Base-by-base conservation (phyloP, 257 asterid genomes). In the Ligustrum vulgare region DNA sequence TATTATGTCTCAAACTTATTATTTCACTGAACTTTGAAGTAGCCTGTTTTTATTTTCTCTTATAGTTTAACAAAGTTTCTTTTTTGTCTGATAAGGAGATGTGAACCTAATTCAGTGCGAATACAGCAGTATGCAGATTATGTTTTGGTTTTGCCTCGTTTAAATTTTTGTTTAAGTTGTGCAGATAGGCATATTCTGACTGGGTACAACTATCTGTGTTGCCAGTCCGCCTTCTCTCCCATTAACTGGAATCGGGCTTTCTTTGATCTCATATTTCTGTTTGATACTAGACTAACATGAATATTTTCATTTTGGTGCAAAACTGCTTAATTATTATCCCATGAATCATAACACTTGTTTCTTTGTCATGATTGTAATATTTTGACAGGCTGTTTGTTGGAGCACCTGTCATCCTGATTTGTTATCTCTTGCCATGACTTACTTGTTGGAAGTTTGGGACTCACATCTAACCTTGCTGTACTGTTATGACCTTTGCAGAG, bases 381-480 rank as follows among this genome's bases (percentile, higher is more conserved):
- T 77, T 90, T 88, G 81, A 86, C 98, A 92, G 97, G 98, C 85
- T 83, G 88, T 88, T 80, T 90, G 87, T 90, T 88, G 98, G 98
- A 90, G 97, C 91, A 79, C 84, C 81, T 88, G 86, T 84, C 88
- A 81, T 78, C 97, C 92, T 89, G 92, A 92, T 94, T 85, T 91
- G 84, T 89, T 77, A 82, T 60, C 89, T 88, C 87, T 90, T 90
- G 90, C 96, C 91, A 87, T 60, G 67, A 25, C 67, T 60, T 60
- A 60, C 88, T 89, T 90, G 91, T 89, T 94, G 89, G 97, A 94
- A 87, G 97, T 90, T 90, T 92, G 92, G 93, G 96, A 94, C 97
- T 94, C 97, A 92, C 95, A 81, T 25, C 67, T 94, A 60, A 60
- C 67, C 35, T 60, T 60, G 92, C 80, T 88, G 96, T 90, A 89